phyloP scores from a whole-genome alignment of 116 monocot species.

The Papilionanthe hybrid region DNA sequence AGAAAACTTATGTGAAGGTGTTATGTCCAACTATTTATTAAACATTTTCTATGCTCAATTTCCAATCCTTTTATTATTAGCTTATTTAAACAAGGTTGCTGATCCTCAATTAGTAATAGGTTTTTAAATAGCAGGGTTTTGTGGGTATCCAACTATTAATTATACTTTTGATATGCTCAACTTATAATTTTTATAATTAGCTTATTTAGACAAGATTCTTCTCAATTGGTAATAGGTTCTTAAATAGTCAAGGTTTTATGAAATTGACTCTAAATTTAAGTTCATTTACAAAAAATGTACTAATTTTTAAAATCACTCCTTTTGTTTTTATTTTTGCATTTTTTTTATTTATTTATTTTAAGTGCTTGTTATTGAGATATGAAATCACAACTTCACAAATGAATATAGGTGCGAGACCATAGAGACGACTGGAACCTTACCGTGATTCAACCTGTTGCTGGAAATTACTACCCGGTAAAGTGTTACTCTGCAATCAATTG shows the following conservation, averaged over 20 bases:
- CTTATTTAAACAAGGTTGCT: background rate
- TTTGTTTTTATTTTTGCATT: too few species aligned
- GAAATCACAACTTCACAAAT: background rate
- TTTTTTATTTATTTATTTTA: too few species aligned
- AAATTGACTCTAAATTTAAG: too few species aligned
- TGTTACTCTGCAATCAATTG: conserved; percentile 18
- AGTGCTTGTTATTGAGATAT: background rate
- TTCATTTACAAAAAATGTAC: too few species aligned
- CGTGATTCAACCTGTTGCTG: conserved; percentile 70
- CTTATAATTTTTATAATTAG: background rate
- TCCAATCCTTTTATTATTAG: background rate
- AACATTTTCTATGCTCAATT: background rate
- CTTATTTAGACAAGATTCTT: background rate
- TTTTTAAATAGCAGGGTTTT: background rate
- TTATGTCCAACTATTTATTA: background rate
- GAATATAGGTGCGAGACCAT: conserved; percentile 53
- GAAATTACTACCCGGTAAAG: conserved; percentile 83
- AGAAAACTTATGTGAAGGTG: too few species aligned
- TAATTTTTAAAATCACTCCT: too few species aligned
- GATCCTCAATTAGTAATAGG: background rate
- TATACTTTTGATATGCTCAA: background rate
- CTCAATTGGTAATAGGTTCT: too few species aligned
- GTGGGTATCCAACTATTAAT: background rate
- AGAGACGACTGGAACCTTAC: conserved; percentile 73
- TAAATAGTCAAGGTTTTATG: too few species aligned